Conservation (phyloP, 768 basidiomycete genomes). For the Pleurotus ostreatus region DNA sequence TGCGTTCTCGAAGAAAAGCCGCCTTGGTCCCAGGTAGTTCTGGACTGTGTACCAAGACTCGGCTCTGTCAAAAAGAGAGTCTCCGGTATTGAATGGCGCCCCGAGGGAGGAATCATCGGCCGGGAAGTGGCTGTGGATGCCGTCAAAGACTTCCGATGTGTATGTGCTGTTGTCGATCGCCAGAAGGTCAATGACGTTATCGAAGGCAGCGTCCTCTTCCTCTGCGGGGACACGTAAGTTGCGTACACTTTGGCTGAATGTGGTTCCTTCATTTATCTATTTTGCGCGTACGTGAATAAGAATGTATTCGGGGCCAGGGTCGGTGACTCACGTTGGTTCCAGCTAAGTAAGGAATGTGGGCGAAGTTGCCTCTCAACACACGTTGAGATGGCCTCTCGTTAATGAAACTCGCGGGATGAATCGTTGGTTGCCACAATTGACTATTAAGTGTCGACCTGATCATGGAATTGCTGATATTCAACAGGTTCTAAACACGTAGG, state of each 20-base stretch:
- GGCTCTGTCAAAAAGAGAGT: constrained; percentile 54
- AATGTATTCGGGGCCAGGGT: background rate
- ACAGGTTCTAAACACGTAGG: constrained; percentile 35
- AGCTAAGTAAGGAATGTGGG: constrained; percentile 50
- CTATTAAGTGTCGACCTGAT: constrained; percentile 39
- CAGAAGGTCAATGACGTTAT: constrained; percentile 41
- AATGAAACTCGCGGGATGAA: constrained; percentile 47
- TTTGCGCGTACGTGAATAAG: background rate
- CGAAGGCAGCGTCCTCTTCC: constrained; percentile 40
- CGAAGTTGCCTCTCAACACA: constrained; percentile 44
- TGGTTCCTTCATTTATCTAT: constrained; percentile 52
- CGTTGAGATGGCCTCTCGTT: constrained; percentile 40
- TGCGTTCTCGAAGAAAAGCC: constrained; percentile 47
- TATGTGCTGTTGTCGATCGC: constrained; percentile 52
- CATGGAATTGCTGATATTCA: constrained; percentile 44
- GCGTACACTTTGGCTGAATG: constrained; percentile 34
- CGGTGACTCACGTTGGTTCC: constrained; percentile 46
- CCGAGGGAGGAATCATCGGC: constrained; percentile 44
- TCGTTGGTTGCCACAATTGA: constrained; percentile 55
- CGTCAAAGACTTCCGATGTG: constrained; percentile 34
- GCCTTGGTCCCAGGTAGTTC: constrained; percentile 50
- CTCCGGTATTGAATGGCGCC: constrained; percentile 53
- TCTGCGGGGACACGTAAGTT: constrained; percentile 33
- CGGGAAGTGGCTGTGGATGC: constrained; percentile 38
- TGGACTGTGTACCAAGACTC: constrained; percentile 55